A percentile compares a stretch with the other conserved stretches of the same genome.
Conservation (phyloP, 129 eudicot species). For the Flaveria brownii region DNA sequence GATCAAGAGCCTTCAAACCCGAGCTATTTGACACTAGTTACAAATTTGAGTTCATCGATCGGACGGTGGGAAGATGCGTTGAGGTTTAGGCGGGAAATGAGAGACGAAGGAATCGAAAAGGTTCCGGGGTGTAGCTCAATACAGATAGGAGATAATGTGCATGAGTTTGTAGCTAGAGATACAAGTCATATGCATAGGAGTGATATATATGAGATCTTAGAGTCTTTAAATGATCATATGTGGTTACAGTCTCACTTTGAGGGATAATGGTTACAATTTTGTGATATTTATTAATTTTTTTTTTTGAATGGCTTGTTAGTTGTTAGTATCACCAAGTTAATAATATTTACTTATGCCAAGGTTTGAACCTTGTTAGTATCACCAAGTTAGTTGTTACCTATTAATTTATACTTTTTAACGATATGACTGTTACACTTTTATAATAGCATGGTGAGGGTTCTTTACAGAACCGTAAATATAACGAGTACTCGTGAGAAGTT, state of each 20-base stretch:
- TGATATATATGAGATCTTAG: slow-evolving; percentile 50
- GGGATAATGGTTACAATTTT: too few species aligned
- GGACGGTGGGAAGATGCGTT: slow-evolving; percentile 61
- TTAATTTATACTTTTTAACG: too few species aligned
- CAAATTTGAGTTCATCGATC: slow-evolving; percentile 51
- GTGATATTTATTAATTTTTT: too few species aligned
- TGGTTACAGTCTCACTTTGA: slow-evolving; percentile 29
- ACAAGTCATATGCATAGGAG: slow-evolving; percentile 49
- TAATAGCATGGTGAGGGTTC: too few species aligned
- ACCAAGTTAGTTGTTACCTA: too few species aligned
- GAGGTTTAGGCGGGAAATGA: slow-evolving; percentile 48
- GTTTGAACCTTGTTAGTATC: too few species aligned
- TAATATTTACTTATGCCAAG: too few species aligned
- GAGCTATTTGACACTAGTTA: slow-evolving; percentile 50
- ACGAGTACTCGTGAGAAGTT: too few species aligned
- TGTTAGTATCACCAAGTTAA: too few species aligned
- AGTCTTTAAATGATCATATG: slow-evolving; percentile 47
- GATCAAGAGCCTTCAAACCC: slow-evolving; percentile 48
- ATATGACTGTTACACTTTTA: too few species aligned
- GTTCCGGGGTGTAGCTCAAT: slow-evolving; percentile 70
- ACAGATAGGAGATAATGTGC: slow-evolving; percentile 53
- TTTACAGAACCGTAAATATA: too few species aligned
- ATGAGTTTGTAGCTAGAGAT: slow-evolving; percentile 68
- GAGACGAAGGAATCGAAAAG: slow-evolving; percentile 43
- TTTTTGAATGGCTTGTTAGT: too few species aligned